A percentile compares a stretch with the other conserved stretches of the same genome.
phyloP scores from a whole-genome alignment of 1,284 basidiomycete genomes.

The Grifola frondosa region DNA sequence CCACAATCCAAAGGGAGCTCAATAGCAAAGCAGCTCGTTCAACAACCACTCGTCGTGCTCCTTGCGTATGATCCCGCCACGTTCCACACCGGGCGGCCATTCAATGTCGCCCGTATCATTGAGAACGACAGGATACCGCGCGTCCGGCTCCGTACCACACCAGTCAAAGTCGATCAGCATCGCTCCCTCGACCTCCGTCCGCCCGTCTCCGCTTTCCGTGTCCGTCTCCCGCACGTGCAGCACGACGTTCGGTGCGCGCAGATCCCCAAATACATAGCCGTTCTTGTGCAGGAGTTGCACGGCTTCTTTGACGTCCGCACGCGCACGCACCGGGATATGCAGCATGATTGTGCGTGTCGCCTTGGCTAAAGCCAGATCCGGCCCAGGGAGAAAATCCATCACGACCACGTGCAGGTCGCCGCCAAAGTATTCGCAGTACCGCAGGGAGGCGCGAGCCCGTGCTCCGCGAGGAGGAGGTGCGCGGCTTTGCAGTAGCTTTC shows the following conservation, averaged over 20 bases:
- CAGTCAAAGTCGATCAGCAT: background rate
- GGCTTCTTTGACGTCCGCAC: background rate
- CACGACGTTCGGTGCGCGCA: background rate
- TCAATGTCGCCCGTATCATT: background rate
- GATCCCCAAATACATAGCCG: background rate
- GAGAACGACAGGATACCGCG: background rate
- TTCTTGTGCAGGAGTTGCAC: background rate
- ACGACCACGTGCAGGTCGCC: background rate
- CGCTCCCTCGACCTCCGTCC: background rate
- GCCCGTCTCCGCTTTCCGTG: too few species aligned
- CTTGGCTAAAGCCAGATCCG: too few species aligned
- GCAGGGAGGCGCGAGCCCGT: background rate
- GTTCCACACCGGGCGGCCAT: background rate
- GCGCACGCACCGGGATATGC: too few species aligned
- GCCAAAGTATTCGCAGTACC: background rate
- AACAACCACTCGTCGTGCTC: conserved; percentile 1
- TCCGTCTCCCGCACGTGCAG: too few species aligned
- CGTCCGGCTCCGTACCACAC: background rate
- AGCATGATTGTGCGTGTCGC: too few species aligned
- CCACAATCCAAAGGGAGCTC: too few species aligned
- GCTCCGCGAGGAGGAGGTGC: background rate
- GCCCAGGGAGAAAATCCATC: background rate
- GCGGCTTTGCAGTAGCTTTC: background rate
- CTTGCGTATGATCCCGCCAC: background rate
- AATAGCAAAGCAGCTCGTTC: too few species aligned